Evolutionary conservation across 768 basidiomycete genomes (phyloP).

Genomic region (Agrocybe pediades): DNA sequence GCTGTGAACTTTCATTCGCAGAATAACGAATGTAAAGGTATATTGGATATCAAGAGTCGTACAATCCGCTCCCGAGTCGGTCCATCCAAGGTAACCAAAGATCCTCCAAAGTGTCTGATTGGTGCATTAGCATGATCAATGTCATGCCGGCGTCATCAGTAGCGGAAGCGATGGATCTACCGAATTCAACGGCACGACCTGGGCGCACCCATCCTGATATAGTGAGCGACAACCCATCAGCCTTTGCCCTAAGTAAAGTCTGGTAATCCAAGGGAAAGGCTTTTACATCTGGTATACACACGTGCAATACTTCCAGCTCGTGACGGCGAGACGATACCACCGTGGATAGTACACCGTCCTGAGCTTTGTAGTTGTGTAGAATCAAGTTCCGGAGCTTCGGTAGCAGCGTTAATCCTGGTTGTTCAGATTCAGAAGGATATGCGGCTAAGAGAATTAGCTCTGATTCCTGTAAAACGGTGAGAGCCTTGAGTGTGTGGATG

Average conservation of each 20-base stretch:
- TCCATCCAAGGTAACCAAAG: too few relatives aligned
- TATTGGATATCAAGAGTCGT: too few relatives aligned
- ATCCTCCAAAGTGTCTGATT: too few relatives aligned
- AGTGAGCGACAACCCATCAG: conserved; percentile 2
- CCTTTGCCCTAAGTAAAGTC: conserved; percentile 8
- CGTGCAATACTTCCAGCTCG: conserved; percentile 1
- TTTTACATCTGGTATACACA: conserved; percentile 4
- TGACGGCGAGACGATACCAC: conserved; percentile 7
- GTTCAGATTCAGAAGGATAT: neutral
- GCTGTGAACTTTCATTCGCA: too few relatives aligned
- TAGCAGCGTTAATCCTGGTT: neutral
- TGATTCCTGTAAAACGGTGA: conserved; percentile 2
- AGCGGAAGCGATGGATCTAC: too few relatives aligned
- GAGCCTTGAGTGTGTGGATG: too few relatives aligned
- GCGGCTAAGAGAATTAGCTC: neutral
- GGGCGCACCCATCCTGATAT: neutral
- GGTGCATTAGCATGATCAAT: too few relatives aligned
- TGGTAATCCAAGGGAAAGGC: conserved; percentile 1
- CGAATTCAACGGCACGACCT: too few relatives aligned
- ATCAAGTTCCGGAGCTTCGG: conserved; percentile 9
- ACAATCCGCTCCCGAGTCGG: too few relatives aligned
- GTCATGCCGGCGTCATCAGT: too few relatives aligned
- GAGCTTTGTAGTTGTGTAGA: conserved; percentile 1
- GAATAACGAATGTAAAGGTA: too few relatives aligned
- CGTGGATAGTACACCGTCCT: conserved; percentile 5